Percentiles rank a stretch among this genome's conserved stretches.
These are phyloP conservation scores for Phytophthora palmivora DNA, from an alignment of 352 stramenopile species.

Conservation along the genomic window DNA sequence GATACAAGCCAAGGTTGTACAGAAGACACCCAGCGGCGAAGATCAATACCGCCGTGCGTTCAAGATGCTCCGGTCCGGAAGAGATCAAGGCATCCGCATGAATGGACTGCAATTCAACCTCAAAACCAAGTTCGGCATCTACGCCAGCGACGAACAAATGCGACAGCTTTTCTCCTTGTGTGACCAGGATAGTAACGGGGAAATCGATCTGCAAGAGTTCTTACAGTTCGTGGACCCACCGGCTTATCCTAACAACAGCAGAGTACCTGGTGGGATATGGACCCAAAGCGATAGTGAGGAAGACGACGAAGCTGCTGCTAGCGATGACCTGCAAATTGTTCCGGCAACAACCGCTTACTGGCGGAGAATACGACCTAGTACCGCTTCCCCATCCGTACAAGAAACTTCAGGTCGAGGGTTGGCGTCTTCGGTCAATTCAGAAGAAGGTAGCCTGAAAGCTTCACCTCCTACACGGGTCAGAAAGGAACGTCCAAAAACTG, in stretches of 20 bases:
- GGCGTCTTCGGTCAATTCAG: constrained; percentile 3
- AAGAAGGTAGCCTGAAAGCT: constrained; percentile 10
- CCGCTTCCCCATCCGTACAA: constrained; percentile 4
- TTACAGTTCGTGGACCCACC: constrained; percentile 73
- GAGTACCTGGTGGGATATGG: constrained; percentile 67
- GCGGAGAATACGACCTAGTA: constrained; percentile 1
- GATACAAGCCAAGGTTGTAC: constrained; percentile 82
- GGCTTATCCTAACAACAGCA: constrained; percentile 64
- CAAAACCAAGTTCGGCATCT: constrained; percentile 82
- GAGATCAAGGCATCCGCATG: constrained; percentile 73
- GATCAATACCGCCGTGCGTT: constrained; percentile 84
- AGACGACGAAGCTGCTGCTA: constrained; percentile 28
- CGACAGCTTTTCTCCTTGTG: constrained; percentile 68
- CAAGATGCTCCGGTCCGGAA: constrained; percentile 77
- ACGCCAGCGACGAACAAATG: constrained; percentile 80
- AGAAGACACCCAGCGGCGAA: constrained; percentile 78
- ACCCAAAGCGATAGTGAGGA: constrained; percentile 39
- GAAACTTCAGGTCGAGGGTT: constrained; percentile 6
- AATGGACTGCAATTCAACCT: constrained; percentile 80
- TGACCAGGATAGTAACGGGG: constrained; percentile 65
- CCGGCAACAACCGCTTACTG: background rate
- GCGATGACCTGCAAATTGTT: background rate
- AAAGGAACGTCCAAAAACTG: constrained; percentile 69
- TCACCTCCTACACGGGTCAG: constrained; percentile 19
- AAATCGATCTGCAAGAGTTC: constrained; percentile 83